phyloP scores from a whole-genome alignment of 179 eudicot species.

The Nepenthes alata region DNA sequence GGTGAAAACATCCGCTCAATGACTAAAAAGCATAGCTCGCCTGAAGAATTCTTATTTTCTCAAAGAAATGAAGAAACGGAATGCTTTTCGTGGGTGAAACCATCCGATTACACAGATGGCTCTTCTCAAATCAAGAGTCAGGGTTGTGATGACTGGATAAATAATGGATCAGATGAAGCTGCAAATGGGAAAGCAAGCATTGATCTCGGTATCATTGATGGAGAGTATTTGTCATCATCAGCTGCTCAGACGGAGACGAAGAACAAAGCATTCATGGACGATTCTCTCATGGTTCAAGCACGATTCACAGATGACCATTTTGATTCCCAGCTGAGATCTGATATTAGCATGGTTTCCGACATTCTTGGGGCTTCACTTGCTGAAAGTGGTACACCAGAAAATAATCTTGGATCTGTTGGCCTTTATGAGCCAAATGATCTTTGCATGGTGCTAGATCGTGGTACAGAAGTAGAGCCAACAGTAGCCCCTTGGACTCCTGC shows the following conservation, averaged over 20 bases:
- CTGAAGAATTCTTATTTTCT: slow-evolving; percentile 43
- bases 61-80: slow-evolving; percentile 30
- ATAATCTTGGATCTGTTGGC: slow-evolving; percentile 23
- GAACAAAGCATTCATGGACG: slow-evolving; percentile 41
- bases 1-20: slow-evolving; percentile 22
- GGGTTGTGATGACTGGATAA: slow-evolving; percentile 49
- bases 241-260: slow-evolving; percentile 17
- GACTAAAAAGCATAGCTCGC: slow-evolving; percentile 21
- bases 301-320: slow-evolving; percentile 14
- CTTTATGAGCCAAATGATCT: slow-evolving; percentile 57
- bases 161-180: slow-evolving; percentile 25
- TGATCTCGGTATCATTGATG: slow-evolving; percentile 27
- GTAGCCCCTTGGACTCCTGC: slow-evolving; percentile 49
- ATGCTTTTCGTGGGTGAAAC: slow-evolving; percentile 13
- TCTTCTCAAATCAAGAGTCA: slow-evolving; percentile 27
- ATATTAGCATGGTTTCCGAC: slow-evolving; percentile 43
- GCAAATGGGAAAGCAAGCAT: slow-evolving; percentile 13
- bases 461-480: slow-evolving; percentile 29
- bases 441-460: slow-evolving; percentile 56
- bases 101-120: slow-evolving; percentile 25
- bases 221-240: slow-evolving; percentile 24
- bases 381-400: slow-evolving; percentile 14
- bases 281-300: slow-evolving; percentile 63
- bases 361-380: slow-evolving; percentile 21
- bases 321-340: slow-evolving; percentile 25